A percentile compares a stretch with the other conserved stretches of the same genome.
Evolutionary conservation across 352 stramenopile species (phyloP).

Genomic region (Pythium guiyangense): DNA sequence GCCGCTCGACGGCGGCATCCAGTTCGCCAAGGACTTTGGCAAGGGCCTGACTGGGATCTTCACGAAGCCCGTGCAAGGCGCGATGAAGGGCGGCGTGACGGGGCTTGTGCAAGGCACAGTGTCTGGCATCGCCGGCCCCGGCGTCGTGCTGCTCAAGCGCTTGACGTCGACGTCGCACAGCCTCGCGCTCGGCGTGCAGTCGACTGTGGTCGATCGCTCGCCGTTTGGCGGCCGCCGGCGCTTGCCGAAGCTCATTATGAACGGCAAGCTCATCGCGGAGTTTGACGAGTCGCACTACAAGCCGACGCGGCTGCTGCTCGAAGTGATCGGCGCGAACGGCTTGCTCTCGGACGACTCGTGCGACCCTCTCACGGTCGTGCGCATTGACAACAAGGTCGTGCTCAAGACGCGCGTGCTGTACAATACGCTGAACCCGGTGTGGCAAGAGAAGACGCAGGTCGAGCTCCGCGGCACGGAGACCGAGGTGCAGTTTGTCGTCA

Average conservation of each 20-base stretch:
- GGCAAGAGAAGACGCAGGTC: conserved; percentile 70
- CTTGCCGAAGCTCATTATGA: conserved; percentile 61
- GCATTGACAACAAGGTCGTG: conserved; percentile 60
- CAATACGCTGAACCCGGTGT: conserved; percentile 81
- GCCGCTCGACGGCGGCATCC: conserved; percentile 34
- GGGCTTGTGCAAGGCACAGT: conserved; percentile 76
- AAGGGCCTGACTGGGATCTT: conserved; percentile 85
- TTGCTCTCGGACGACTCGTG: conserved; percentile 73
- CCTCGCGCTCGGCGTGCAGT: conserved; percentile 70
- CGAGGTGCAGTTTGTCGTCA: conserved; percentile 75
- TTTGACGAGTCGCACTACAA: conserved; percentile 65
- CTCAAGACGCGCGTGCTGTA: conserved; percentile 78
- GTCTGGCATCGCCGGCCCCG: conserved; percentile 72
- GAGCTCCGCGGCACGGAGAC: conserved; percentile 45
- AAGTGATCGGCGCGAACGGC: conserved; percentile 69
- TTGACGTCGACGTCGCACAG: conserved; percentile 84
- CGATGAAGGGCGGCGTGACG: conserved; percentile 70
- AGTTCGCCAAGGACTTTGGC: conserved; percentile 83
- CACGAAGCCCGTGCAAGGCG: conserved; percentile 82
- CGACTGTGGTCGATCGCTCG: conserved; percentile 76
- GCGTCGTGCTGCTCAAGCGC: conserved; percentile 76
- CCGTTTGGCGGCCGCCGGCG: conserved; percentile 72
- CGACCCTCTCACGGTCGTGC: conserved; percentile 72
- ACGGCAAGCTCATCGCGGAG: conserved; percentile 57
- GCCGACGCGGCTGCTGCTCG: conserved; percentile 46